phyloP scores from a whole-genome alignment of 2,329 filamentous ascomycete genomes.

The Hymenoscyphus fraxineus region DNA sequence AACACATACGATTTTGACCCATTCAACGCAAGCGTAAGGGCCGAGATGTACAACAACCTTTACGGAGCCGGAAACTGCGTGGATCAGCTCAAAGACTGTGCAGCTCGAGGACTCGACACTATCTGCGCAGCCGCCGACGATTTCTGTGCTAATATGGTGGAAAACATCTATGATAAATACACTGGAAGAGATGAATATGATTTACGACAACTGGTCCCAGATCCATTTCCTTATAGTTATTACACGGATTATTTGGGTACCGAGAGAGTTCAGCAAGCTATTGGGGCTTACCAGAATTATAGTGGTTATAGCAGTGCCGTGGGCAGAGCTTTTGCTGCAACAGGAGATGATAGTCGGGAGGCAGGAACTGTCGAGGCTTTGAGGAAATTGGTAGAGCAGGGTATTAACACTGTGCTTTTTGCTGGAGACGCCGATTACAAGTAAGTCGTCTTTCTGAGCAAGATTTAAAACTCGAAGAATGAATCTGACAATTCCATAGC shows the following conservation, averaged over 20 bases:
- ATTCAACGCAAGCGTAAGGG: conserved; percentile 46
- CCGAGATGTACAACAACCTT: conserved; percentile 54
- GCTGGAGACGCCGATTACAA: conserved; percentile 46
- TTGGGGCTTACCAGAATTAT: conserved; percentile 59
- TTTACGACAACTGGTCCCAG: conserved; percentile 50
- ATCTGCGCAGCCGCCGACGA: conserved; percentile 52
- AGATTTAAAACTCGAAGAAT: conserved; percentile 23
- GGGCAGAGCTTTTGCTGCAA: conserved; percentile 41
- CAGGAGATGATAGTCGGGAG: conserved; percentile 47
- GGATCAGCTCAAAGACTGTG: conserved; percentile 54
- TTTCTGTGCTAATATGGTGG: conserved; percentile 53
- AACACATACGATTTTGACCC: conserved; percentile 55
- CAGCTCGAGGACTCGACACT: conserved; percentile 45
- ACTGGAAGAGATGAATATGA: conserved; percentile 57
- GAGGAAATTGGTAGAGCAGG: conserved; percentile 55
- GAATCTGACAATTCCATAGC: conserved; percentile 47
- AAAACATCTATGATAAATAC: conserved; percentile 48
- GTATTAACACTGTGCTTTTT: conserved; percentile 67
- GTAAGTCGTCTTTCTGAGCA: conserved; percentile 38
- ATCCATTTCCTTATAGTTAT: conserved; percentile 55
- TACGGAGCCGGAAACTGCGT: conserved; percentile 59
- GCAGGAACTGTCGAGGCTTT: conserved; percentile 48
- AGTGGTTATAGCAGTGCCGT: conserved; percentile 44
- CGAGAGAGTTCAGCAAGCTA: conserved; percentile 49
- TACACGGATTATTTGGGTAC: conserved; percentile 57